phyloP scores from a whole-genome alignment of 108 stramenopile species.

The Cyclotella baltica region DNA sequence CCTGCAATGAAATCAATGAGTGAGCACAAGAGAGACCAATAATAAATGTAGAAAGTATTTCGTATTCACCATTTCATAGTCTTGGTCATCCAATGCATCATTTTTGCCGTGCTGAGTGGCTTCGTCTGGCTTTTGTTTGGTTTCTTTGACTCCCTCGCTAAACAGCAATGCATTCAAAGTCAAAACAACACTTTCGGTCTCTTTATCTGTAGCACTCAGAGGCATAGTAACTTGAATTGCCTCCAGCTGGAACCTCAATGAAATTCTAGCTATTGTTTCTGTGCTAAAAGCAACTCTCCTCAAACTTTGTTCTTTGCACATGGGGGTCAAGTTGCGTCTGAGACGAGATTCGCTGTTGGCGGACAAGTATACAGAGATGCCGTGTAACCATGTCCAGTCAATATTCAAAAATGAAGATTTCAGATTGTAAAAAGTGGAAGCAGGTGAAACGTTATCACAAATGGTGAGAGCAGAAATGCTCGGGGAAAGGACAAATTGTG shows the following conservation, averaged over 20 bases:
- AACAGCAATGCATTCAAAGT: background rate
- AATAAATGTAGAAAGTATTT: too few species aligned
- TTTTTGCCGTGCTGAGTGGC: background rate
- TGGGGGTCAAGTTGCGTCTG: background rate
- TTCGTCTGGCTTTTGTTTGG: background rate
- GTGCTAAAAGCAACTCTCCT: background rate
- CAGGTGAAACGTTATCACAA: background rate
- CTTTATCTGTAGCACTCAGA: background rate
- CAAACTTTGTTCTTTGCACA: slow-evolving; percentile 4
- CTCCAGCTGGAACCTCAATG: background rate
- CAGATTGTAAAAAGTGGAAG: background rate
- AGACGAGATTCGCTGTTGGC: background rate
- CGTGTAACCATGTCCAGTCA: background rate
- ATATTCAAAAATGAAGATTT: background rate
- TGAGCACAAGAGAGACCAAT: background rate
- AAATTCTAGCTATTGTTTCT: background rate
- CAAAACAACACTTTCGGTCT: background rate
- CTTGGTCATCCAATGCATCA: background rate
- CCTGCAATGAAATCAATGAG: slow-evolving; percentile 1
- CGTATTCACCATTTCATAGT: background rate
- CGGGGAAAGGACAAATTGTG: background rate
- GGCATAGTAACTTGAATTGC: background rate
- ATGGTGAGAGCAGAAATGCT: background rate
- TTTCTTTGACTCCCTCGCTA: background rate
- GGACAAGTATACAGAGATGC: background rate